Base-by-base conservation (phyloP, 306 rosid genomes). In the Vachellia pachyceras region DNA sequence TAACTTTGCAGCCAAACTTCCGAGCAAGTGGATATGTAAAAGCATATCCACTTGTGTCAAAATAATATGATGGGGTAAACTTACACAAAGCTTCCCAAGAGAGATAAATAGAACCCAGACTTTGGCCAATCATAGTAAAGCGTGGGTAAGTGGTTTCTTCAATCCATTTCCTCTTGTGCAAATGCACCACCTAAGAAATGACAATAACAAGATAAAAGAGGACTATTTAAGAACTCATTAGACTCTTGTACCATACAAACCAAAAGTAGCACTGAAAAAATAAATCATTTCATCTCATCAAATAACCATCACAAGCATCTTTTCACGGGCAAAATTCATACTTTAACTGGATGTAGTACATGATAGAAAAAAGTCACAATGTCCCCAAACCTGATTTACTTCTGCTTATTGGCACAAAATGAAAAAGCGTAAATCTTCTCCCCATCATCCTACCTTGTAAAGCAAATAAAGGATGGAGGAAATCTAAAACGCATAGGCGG, bases 111-210 rank as follows among this genome's bases (percentile, higher is more conserved):
- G 98, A 93, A 57, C 99, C 97, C 36, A 93, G 77, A 85, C 97
- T 93, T 82, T 95, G 99, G 76, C 96, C 99, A 40, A 93, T 95
- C 96, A 93, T 95, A 3, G 98, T 95, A 58, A 95, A 89, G 75
- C 84, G 95, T 1, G 98, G 97, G 85, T 91, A 95, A 46, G 96
- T 91, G 12, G 90, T 57, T 84, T 93, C 99, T 87, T 91, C 97
- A 73, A 95, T 85, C 97, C 97, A 95, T 61, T 86, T 92, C 86
- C 99, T 89, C 80, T 90, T 91, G 82, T 80, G 73, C 89, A 95
- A 84, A 90, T 90, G 93, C 73, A 95, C 94, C 73, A 89, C 98
- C 99, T 93, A 85, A 77, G 55, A 83, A 83, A 73, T 64, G 23
- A 68, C 47, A 72, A 78, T 41, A 75, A 22, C 39, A 80, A 74